These are phyloP conservation scores for Piper betle DNA, from an alignment of 164 flowering plant species.

Conservation along the genomic window DNA sequence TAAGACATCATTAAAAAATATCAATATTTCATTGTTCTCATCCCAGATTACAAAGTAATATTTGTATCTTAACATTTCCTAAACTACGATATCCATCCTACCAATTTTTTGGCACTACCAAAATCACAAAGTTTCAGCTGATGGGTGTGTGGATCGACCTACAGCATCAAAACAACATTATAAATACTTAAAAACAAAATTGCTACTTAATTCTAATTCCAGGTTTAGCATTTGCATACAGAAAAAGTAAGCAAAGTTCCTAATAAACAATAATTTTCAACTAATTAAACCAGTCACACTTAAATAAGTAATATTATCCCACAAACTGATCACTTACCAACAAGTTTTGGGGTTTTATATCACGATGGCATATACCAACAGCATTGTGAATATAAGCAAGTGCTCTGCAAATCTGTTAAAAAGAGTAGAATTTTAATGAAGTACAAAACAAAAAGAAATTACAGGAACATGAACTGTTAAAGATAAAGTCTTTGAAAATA, in stretches of 20 bases:
- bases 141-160: constrained; percentile 95
- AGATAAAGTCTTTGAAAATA: too few relatives aligned
- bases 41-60: too few relatives aligned
- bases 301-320: not conserved
- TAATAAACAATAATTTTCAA: too few relatives aligned
- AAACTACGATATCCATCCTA: constrained; percentile 19
- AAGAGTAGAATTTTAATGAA: not conserved
- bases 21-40: not conserved
- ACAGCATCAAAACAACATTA: constrained; percentile 9
- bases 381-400: constrained; percentile 76
- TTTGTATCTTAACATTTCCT: not conserved
- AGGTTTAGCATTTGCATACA: too few relatives aligned
- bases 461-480: too few relatives aligned
- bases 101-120: constrained; percentile 99
- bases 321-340: constrained; percentile 41
- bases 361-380: constrained; percentile 91
- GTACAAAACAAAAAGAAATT: not conserved
- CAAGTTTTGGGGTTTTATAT: constrained; percentile 94
- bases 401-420: constrained; percentile 69
- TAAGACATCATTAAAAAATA: constrained; percentile 1
- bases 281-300: too few relatives aligned
- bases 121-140: constrained; percentile 95
- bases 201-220: too few relatives aligned
- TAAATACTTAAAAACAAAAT: too few relatives aligned
- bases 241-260: too few relatives aligned